A percentile compares a stretch with the other conserved stretches of the same genome.
These are phyloP conservation scores for Ustilago esculenta DNA, from an alignment of 1,284 basidiomycete genomes.

Conservation along the genomic window DNA sequence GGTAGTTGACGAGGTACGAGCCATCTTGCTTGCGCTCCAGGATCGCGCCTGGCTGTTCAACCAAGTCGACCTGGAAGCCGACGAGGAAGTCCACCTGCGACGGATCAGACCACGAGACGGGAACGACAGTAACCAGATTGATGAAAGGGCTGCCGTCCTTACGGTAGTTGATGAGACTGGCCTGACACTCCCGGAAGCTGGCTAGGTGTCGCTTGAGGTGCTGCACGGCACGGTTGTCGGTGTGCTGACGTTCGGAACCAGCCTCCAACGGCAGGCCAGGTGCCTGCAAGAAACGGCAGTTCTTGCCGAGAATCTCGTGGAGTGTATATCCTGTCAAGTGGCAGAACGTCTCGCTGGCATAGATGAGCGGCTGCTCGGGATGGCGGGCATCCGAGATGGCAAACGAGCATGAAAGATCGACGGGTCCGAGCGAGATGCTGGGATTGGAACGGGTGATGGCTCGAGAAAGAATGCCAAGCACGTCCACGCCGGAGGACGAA, in stretches of 20 bases:
- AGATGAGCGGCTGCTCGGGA: conserved; percentile 85
- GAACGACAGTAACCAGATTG: conserved; percentile 68
- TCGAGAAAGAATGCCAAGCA: conserved; percentile 81
- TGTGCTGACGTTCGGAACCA: conserved; percentile 76
- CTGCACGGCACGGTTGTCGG: conserved; percentile 76
- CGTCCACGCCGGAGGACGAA: conserved; percentile 88
- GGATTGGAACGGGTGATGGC: conserved; percentile 81
- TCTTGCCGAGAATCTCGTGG: conserved; percentile 69
- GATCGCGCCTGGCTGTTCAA: conserved; percentile 84
- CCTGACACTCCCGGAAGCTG: conserved; percentile 74
- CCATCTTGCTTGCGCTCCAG: conserved; percentile 69
- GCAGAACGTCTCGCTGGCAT: conserved; percentile 83
- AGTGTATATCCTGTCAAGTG: conserved; percentile 80
- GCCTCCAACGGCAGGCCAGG: conserved; percentile 76
- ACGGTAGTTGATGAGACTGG: conserved; percentile 84
- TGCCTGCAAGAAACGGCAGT: conserved; percentile 73
- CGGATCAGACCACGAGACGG: conserved; percentile 72
- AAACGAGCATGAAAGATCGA: conserved; percentile 90
- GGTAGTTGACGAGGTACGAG: conserved; percentile 62
- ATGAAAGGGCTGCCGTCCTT: conserved; percentile 83
- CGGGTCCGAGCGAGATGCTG: conserved; percentile 82
- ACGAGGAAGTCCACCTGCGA: conserved; percentile 81
- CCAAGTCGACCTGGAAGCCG: conserved; percentile 83
- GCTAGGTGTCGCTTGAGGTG: conserved; percentile 60
- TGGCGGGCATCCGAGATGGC: conserved; percentile 83